Base-by-base conservation (phyloP, 2,329 filamentous ascomycete species). In the Sporothrix schenckii region DNA sequence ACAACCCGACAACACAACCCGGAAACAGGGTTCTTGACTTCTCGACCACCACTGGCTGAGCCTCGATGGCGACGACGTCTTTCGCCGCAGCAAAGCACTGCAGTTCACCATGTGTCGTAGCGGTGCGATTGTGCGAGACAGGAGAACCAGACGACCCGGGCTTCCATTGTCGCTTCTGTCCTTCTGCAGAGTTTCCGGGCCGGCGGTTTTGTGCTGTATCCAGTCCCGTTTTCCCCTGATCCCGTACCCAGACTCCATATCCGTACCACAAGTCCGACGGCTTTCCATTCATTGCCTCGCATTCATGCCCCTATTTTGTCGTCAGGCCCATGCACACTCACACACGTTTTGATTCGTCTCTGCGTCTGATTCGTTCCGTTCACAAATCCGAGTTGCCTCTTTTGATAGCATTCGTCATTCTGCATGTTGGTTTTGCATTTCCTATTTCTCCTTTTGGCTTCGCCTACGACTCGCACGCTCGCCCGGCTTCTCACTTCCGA, bases 401-500 rank as follows among this genome's bases (percentile, higher is more conserved):
- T 49, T 49, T 16, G 16, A n/a, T 16, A 14, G 13, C 47, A 49
- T 49, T 49, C 47, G 47, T 49, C 47, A 49, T 49, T 49, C 47
- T 19, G 47, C 47, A 19, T n/a, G 13, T 19, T 16, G 14, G 14
- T 49, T 19, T 49, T 19, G 47, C 47, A 4, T 19, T 49, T 49
- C 16, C 4, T 7, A 16, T 19, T 49, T 49, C 14, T 5, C 14
- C 16, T 21, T 21, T 54, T 27, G 52, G 19, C 50, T 13, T 53
- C 50, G 21, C 13, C 52, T 11, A 27, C 24, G 21, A 21, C 14
- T 54, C 21, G 58, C 58, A 47, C 47, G 39, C 58, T 19, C 21
- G 24, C 58, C 58, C 58, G 58, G 47, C n/a, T 44, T 21, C 19
- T 61, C 58, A 39, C 34, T 41, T 27, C 39, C 34, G 58, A 39